Base-by-base conservation (phyloP, 306 rosid genomes). In the Ziziphus jujuba region DNA sequence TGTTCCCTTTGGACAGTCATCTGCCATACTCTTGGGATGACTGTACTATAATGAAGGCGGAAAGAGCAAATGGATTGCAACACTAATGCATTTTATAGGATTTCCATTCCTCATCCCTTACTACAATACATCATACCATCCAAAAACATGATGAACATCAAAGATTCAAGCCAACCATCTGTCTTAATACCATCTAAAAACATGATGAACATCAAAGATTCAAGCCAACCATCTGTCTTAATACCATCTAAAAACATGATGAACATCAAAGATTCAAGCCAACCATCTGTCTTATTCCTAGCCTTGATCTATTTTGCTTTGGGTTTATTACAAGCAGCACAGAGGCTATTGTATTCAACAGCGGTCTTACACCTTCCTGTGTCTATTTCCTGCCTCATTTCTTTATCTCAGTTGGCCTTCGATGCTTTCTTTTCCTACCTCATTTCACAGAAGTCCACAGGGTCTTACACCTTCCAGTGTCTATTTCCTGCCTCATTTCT, bases 371-470 rank as follows among this genome's bases (percentile, higher is more conserved):
- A 84, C 75, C 87, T 87, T 72, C 85, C 83, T 9, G 87, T 84
- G 13, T 87, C 89, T n/a, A 81, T 87, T 12, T 81, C 40, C 78
- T 74, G 85, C 7, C 84, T 84, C 36, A 65, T 85, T 23, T 71
- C 76, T 48, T 58, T 87, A 47, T 81, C 87, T 3, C 89, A 81
- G 45, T 72, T 84, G 43, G 81, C 77, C 51, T 87, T 81, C 79
- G 79, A 72, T 67, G 89, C 89, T 8, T 16, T 81, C 40, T 87
- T 87, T 69, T 81, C 87, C 40, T 80, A 69, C 81, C 84, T 82
- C 73, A 79, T 84, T 15, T 61, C 81, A 2, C 82, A 80, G 8
- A 78, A 82, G 75, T 75, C 80, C 76, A 84, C 90, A n/a, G n/a
- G n/a, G n/a, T 82, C 0, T 20, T 43, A 61, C 72, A 84, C 75